A percentile compares a stretch with the other conserved stretches of the same genome.
Evolutionary conservation across 257 asterid species (phyloP).

Genomic region (Solanum pimpinellifolium): DNA sequence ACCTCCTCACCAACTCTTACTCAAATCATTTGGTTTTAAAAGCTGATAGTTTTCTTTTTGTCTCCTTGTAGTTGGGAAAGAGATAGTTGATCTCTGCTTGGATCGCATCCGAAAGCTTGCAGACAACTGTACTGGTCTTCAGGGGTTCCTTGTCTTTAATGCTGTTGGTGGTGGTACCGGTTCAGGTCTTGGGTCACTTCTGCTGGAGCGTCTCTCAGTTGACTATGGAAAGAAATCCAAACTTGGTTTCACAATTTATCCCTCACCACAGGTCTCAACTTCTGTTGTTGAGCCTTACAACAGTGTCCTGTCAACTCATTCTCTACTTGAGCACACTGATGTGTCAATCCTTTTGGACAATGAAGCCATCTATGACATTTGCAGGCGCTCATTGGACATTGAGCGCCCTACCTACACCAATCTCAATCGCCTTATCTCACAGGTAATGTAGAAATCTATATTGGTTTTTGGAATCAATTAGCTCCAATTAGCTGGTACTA

Average conservation of each 20-base stretch:
- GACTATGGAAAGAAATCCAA: constrained; percentile 14
- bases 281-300: constrained; percentile 16
- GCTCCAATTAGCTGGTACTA: not conserved
- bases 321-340: constrained; percentile 16
- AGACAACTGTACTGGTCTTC: constrained; percentile 15
- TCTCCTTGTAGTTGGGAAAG: constrained; percentile 9
- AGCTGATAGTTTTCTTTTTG: not conserved
- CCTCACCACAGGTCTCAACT: constrained; percentile 15
- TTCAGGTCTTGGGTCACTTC: constrained; percentile 15
- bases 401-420: constrained; percentile 13
- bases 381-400: constrained; percentile 11
- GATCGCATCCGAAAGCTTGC: constrained; percentile 13
- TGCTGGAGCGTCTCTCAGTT: constrained; percentile 9
- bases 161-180: constrained; percentile 17
- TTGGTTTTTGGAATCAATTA: no score
- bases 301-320: constrained; percentile 17
- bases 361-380: constrained; percentile 12
- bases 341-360: constrained; percentile 9
- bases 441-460: not conserved
- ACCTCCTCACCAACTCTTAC: not conserved
- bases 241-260: constrained; percentile 16
- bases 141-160: constrained; percentile 6
- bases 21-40: not conserved
- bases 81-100: constrained; percentile 13
- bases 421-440: constrained; percentile 9